Evolutionary conservation across 2,329 filamentous ascomycete genomes (phyloP).

Genomic region (Trichoderma endophyticum): DNA sequence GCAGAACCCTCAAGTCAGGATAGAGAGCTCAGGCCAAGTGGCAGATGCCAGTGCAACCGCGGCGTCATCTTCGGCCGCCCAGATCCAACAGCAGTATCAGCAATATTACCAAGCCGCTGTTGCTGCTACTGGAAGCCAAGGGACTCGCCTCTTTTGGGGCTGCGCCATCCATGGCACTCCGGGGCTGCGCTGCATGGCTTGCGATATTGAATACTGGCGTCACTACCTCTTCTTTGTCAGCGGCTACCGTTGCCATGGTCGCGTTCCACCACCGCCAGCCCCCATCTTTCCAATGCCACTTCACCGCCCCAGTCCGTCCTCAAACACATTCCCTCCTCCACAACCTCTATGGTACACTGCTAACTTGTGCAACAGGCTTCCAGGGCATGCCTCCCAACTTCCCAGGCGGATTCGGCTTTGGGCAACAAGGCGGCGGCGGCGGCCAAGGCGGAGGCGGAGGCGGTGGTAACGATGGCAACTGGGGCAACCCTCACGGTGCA

Average conservation of each 20-base stretch:
- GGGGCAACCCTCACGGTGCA: slow-evolving; percentile 77
- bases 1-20: not conserved
- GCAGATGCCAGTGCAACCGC: not conserved
- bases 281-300: slow-evolving; percentile 3
- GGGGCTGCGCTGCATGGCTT: not conserved
- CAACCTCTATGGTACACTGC: not conserved
- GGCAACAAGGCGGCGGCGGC: slow-evolving; percentile 43
- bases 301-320: not conserved
- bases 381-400: slow-evolving; percentile 68
- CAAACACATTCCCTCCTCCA: not conserved
- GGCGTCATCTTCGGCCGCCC: not conserved
- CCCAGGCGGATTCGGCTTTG: slow-evolving; percentile 67
- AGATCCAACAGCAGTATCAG: not conserved
- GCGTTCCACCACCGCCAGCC: not conserved
- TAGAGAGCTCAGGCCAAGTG: not conserved
- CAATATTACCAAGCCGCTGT: not conserved
- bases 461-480: slow-evolving; percentile 49
- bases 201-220: slow-evolving; percentile 13
- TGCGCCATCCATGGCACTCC: not conserved
- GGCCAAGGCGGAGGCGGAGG: slow-evolving; percentile 27
- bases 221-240: not conserved
- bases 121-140: not conserved
- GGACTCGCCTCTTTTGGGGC: not conserved
- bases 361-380: slow-evolving; percentile 50
- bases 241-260: not conserved